Base-by-base conservation (phyloP, 768 basidiomycete species). In the Rhodocollybia butyracea region DNA sequence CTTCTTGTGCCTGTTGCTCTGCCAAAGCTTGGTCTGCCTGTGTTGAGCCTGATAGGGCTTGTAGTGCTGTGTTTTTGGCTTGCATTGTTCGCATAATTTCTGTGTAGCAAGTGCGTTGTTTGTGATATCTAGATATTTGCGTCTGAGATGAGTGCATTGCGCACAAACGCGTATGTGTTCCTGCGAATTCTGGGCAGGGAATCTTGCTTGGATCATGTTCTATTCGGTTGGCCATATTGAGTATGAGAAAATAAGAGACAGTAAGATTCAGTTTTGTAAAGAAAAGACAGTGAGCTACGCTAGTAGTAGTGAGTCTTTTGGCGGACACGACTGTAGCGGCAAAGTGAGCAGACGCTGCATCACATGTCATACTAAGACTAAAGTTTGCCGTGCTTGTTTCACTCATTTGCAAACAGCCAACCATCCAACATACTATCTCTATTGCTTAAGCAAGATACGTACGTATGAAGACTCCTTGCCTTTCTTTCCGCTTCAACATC, bases 1-100 rank as follows among this genome's bases (percentile, higher is more conserved):
- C 36, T 38, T 53, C 56, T 64, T 64, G 31, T 62, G 56, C 57
- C 69, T 66, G 29, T n/a, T n/a, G n/a, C n/a, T 65, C 64, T 56
- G 64, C 66, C n/a, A n/a, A n/a, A 2, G 59, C 61, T 17, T 26
- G 46, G 29, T 56, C 55, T 3, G 46, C 46, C 31, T 39, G 31
- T 13, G 19, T 43, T 57, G 55, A 13, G 13, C 21, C 39, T 43
- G 36, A 21, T 30, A 21, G 46, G 6, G 27, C n/a, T 13, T 17
- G 21, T 5, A 47, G 55, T 15, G 15, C 27, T 2, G 10, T 34
- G 27, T 57, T 57, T 17, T 57, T 48, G 11, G 39, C 29, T 13
- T 29, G 8, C 55, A 57, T 30, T 26, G 27, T 12, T 38, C 22
- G 2, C 39, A 4, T 19, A 57, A 40, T n/a, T 43, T 36, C 27